phyloP scores from a whole-genome alignment of 345 rosid species.

The Noccaea bulbosa region DNA sequence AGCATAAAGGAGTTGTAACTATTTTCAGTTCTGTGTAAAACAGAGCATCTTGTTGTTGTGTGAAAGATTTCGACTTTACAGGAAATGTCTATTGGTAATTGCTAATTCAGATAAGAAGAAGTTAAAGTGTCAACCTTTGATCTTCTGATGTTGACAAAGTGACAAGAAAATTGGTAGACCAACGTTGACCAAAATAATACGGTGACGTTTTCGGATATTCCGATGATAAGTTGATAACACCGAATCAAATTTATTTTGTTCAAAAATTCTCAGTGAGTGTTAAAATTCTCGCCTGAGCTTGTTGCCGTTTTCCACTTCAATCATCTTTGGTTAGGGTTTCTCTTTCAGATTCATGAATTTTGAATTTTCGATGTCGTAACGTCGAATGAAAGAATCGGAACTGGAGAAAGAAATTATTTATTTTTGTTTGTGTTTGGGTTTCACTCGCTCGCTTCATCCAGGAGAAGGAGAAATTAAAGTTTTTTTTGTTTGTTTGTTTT shows the following conservation, averaged over 20 bases:
- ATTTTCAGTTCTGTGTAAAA: neutral
- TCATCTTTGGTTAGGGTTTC: conserved; percentile 33
- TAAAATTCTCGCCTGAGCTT: conserved; percentile 27
- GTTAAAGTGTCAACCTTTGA: conserved; percentile 34
- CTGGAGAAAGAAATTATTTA: neutral
- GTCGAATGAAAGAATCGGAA: conserved; percentile 1
- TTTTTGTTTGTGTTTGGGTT: conserved; percentile 5
- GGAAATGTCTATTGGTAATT: conserved; percentile 3
- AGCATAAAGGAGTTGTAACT: neutral
- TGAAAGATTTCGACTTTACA: conserved; percentile 25
- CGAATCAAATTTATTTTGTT: conserved; percentile 20
- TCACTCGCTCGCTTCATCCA: conserved; percentile 12
- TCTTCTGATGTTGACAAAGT: conserved; percentile 22
- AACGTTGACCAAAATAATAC: conserved; percentile 4
- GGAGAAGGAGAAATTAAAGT: conserved; percentile 29
- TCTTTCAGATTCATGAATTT: conserved; percentile 25
- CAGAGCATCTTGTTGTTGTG: conserved; percentile 9
- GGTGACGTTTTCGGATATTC: conserved; percentile 22
- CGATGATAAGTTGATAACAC: conserved; percentile 37
- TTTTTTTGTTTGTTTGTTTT: conserved; percentile 13
- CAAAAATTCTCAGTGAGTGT: conserved; percentile 25
- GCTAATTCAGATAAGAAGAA: neutral
- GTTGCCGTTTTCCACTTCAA: conserved; percentile 31
- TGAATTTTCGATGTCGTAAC: neutral
- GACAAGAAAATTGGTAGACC: conserved; percentile 28